Evolutionary conservation across 768 basidiomycete species (phyloP).

Genomic region (Polyporus arcularius): DNA sequence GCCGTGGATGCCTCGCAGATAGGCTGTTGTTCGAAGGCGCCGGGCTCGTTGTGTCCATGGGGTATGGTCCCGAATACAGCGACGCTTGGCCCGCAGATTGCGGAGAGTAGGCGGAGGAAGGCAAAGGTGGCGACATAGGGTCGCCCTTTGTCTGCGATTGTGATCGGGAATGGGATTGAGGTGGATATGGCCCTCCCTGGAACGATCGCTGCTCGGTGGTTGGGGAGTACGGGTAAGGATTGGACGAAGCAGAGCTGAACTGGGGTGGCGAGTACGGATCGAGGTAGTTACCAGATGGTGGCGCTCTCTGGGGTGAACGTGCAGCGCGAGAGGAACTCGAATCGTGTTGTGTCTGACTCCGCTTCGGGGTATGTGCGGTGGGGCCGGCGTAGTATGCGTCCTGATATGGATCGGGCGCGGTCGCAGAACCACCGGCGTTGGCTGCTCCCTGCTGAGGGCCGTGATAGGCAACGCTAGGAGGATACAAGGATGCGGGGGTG

Average conservation of each 20-base stretch:
- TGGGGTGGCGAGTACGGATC: conserved; percentile 75
- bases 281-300: conserved; percentile 50
- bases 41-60: conserved; percentile 68
- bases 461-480: conserved; percentile 59
- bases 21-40: conserved; percentile 55
- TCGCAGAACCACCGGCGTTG: conserved; percentile 36
- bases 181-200: conserved; percentile 46
- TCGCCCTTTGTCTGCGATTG: conserved; percentile 60
- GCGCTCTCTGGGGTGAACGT: conserved; percentile 66
- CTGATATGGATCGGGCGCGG: conserved; percentile 48
- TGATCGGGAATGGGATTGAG: conserved; percentile 54
- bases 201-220: conserved; percentile 41
- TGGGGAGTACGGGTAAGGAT: conserved; percentile 48
- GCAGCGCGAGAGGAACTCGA: conserved; percentile 46
- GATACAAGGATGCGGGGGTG: conserved; percentile 49
- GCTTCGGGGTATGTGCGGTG: conserved; percentile 51
- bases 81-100: conserved; percentile 41
- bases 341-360: conserved; percentile 56
- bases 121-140: conserved; percentile 45
- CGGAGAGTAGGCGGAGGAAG: conserved; percentile 56
- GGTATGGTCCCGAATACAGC: conserved; percentile 47
- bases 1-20: conserved; percentile 47
- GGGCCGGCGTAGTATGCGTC: conserved; percentile 66
- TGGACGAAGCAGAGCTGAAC: conserved; percentile 63
- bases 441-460: conserved; percentile 41